Percentiles rank a stretch among this genome's conserved stretches.
Evolutionary conservation across 306 rosid species (phyloP).

Genomic region (Gastrolobium bilobum): DNA sequence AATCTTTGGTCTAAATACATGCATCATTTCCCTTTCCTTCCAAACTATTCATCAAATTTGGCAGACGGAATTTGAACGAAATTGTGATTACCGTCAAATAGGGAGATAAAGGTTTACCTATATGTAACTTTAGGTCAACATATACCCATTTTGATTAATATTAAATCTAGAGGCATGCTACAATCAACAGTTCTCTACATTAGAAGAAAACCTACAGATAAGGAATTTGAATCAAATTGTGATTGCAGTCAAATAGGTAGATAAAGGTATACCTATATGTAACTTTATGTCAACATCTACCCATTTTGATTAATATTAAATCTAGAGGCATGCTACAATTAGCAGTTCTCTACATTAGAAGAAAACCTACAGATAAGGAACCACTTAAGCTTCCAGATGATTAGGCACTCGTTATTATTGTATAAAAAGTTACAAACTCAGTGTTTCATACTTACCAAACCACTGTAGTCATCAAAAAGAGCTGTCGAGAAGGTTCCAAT

Average conservation of each 20-base stretch:
- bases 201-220: constrained; percentile 21
- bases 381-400: constrained; percentile 24
- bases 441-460: constrained; percentile 82
- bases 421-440: constrained; percentile 26
- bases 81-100: constrained; percentile 22
- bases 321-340: constrained; percentile 30
- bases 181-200: constrained; percentile 35
- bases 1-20: background rate
- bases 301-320: constrained; percentile 32
- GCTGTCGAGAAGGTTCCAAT: constrained; percentile 86
- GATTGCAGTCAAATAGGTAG: constrained; percentile 29
- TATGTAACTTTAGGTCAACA: constrained; percentile 27
- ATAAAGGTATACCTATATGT: constrained; percentile 21
- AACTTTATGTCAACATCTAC: constrained; percentile 22
- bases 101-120: constrained; percentile 14
- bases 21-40: background rate
- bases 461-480: constrained; percentile 97
- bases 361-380: constrained; percentile 26
- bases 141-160: constrained; percentile 13
- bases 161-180: constrained; percentile 32
- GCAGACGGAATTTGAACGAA: background rate
- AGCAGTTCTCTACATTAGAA: constrained; percentile 28
- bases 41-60: constrained; percentile 3
- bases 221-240: background rate
- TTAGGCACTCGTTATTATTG: constrained; percentile 13